Evolutionary conservation across 2,329 filamentous ascomycete species (phyloP).

Genomic region (Colletotrichum spinosum): DNA sequence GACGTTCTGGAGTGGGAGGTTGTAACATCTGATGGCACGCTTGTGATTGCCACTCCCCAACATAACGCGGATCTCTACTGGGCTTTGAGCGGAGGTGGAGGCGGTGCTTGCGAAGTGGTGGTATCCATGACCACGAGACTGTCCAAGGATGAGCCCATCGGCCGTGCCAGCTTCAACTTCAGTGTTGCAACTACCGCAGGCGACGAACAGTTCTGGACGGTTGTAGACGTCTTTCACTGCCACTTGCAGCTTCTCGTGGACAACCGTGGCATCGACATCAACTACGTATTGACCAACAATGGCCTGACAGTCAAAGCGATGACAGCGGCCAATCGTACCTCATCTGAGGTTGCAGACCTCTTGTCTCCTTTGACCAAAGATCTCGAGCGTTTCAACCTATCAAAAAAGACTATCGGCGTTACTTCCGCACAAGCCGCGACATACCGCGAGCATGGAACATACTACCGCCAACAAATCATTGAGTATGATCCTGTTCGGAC

Average conservation of each 20-base stretch:
- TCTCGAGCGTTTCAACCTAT: no score
- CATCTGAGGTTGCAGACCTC: no score
- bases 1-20: slow-evolving; percentile 62
- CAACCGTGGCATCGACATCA: background rate
- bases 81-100: slow-evolving; percentile 64
- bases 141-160: slow-evolving; percentile 29
- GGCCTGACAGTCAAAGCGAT: no score
- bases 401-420: no score
- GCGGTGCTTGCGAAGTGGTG: slow-evolving; percentile 64
- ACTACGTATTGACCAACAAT: no score
- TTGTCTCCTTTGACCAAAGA: no score
- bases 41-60: slow-evolving; percentile 51
- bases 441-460: no score
- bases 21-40: slow-evolving; percentile 55
- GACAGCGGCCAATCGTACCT: no score
- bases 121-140: slow-evolving; percentile 56
- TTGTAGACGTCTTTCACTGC: background rate
- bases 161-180: slow-evolving; percentile 39
- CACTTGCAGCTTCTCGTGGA: slow-evolving; percentile 21
- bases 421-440: no score
- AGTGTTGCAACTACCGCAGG: slow-evolving; percentile 39
- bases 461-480: no score
- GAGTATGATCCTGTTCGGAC: no score
- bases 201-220: slow-evolving; percentile 5
- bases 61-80: slow-evolving; percentile 65